Conservation (phyloP, 305 asterid species). For the Euphrasia arctica region DNA sequence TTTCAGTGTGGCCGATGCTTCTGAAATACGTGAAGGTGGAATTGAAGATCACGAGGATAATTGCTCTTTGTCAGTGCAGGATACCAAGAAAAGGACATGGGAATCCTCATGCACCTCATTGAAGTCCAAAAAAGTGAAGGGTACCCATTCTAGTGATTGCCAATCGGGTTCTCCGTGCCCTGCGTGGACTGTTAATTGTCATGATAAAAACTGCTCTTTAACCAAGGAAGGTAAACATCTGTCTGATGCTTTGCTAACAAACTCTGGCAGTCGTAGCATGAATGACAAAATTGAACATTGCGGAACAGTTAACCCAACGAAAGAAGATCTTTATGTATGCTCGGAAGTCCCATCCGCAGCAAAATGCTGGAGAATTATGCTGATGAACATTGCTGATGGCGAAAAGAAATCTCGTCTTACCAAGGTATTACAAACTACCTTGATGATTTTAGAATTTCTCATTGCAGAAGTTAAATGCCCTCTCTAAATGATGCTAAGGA, state of each 20-base stretch:
- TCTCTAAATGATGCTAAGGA: neutral
- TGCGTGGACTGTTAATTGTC: conserved; percentile 33
- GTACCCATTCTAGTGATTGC: conserved; percentile 47
- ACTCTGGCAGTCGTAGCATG: conserved; percentile 29
- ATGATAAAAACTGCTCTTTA: conserved; percentile 28
- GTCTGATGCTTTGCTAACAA: conserved; percentile 27
- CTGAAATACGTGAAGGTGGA: conserved; percentile 35
- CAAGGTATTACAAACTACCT: conserved; percentile 45
- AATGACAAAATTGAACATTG: conserved; percentile 35
- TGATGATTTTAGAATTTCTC: neutral
- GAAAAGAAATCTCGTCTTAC: conserved; percentile 62
- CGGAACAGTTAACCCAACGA: conserved; percentile 31
- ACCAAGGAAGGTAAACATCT: conserved; percentile 28
- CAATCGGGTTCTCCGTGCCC: conserved; percentile 40
- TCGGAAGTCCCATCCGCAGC: conserved; percentile 24
- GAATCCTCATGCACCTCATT: conserved; percentile 71
- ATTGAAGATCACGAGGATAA: conserved; percentile 31
- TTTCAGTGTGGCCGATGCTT: conserved; percentile 28
- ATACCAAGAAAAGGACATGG: conserved; percentile 71
- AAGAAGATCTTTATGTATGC: conserved; percentile 29
- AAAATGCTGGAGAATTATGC: conserved; percentile 46
- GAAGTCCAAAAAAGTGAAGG: conserved; percentile 84
- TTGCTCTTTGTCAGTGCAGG: conserved; percentile 44
- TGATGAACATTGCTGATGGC: conserved; percentile 92
- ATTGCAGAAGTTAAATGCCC: neutral